Evolutionary conservation across 2,329 filamentous ascomycete species (phyloP), one percentile per base, ranked within the genome.

Genomic region (Coniochaeta sp.): DNA sequence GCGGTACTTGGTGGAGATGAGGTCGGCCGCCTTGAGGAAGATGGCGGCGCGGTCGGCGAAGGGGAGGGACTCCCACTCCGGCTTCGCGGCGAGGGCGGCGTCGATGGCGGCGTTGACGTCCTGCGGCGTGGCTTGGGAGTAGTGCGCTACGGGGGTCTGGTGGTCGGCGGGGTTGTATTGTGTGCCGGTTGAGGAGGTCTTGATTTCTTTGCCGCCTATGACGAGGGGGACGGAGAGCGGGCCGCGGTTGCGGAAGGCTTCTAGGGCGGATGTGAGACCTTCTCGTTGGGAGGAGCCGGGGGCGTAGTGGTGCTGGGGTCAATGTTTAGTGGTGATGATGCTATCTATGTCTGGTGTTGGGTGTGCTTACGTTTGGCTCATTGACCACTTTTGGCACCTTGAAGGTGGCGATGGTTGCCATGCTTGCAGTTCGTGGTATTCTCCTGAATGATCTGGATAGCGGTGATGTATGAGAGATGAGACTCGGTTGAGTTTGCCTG

Each of bases 11-110:
- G 82, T 87, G 51, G 87, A 77, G 60, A 99, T 83, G 56, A 99
- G 77, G 66, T 97, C 91, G 30, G 92, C 92, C 3, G 94, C 92
- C 78, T 96, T 96, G 64, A 97, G 81, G 75, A 97, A 97, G 65
- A 99, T 80, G 52, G 91, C 88, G 12, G 92, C 92, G 51, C 92
- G 83, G 71, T 97, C 92, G 47, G 88, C 83, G 65, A 97, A 97
- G 13, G 92, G 89, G 16, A 95, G 77, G 5, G 80, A 77, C 64
- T 92, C 91, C 92, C 94, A 99, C 28, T 83, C 80, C 51, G 83
- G 77, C 73, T 95, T 94, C 47, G 91, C 91, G n/a, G 81, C 82
- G 40, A 97, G 80, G 24, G 92, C 92, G 32, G 89, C 81, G 26
- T 89, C 82, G 62, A 97, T 96, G 51, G 92, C 90, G 33, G 76